A percentile compares a stretch with the other conserved stretches of the same genome.
Conservation (phyloP, 805 yeast genomes). For the Ogataea dorogensis region DNA sequence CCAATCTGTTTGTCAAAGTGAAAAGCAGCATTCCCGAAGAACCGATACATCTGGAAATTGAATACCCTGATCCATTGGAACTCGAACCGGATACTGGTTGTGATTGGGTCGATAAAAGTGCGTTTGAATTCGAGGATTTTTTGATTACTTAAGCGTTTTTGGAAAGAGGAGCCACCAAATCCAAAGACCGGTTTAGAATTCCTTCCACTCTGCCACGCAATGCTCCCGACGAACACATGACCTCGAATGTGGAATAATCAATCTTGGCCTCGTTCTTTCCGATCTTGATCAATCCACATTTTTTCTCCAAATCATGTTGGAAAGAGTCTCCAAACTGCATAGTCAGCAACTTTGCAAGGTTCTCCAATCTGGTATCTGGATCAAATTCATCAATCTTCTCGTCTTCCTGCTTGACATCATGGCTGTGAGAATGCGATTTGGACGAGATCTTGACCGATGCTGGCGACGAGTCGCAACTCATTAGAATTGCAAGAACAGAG, state of each 20-base stretch:
- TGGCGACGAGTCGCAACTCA: constrained; percentile 92
- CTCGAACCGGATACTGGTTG: constrained; percentile 49
- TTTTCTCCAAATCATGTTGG: constrained; percentile 37
- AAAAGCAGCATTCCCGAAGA: constrained; percentile 32
- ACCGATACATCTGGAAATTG: constrained; percentile 11
- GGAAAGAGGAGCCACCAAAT: constrained; percentile 80
- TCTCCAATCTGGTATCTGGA: constrained; percentile 41
- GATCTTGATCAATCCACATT: constrained; percentile 60
- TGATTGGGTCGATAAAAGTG: constrained; percentile 54
- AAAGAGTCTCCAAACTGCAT: constrained; percentile 90
- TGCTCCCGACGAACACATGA: constrained; percentile 69
- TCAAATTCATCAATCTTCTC: constrained; percentile 24
- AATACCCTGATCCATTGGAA: constrained; percentile 10
- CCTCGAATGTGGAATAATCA: constrained; percentile 61
- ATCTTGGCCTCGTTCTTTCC: constrained; percentile 76
- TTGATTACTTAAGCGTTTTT: constrained; percentile 25
- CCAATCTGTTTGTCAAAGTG: constrained; percentile 39
- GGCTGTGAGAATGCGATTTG: constrained; percentile 41
- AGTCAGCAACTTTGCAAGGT: constrained; percentile 60
- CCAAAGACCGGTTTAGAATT: constrained; percentile 73
- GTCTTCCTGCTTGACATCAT: constrained; percentile 18
- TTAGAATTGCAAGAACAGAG: constrained; percentile 81
- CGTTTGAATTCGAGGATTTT: constrained; percentile 38
- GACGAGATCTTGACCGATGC: constrained; percentile 90
- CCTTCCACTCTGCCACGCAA: constrained; percentile 80